phyloP scores from a whole-genome alignment of 2,329 filamentous ascomycete genomes.

The Penicillium thymicola region DNA sequence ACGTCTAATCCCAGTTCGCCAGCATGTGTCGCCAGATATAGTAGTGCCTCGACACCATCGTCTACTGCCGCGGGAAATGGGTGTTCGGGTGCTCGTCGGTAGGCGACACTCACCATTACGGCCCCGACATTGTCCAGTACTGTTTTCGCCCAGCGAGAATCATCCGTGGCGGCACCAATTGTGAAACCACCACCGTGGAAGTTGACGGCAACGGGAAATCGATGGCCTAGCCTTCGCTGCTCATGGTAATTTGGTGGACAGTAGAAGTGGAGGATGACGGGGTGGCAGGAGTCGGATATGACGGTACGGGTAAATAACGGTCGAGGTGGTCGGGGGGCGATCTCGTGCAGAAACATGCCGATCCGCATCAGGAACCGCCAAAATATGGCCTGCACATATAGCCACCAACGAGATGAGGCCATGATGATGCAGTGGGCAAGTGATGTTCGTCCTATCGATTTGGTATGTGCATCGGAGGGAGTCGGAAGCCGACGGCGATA shows the following conservation, averaged over 20 bases:
- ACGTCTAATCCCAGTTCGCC: conserved; percentile 56
- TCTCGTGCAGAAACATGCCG: conserved; percentile 65
- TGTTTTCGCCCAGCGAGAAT: conserved; percentile 57
- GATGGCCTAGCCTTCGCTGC: conserved; percentile 37
- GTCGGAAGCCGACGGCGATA: background rate
- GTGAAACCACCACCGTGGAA: conserved; percentile 65
- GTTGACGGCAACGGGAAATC: conserved; percentile 59
- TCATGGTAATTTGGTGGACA: conserved; percentile 47
- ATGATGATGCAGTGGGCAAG: conserved; percentile 19
- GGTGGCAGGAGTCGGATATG: conserved; percentile 48
- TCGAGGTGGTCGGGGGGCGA: conserved; percentile 58
- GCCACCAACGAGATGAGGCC: conserved; percentile 53
- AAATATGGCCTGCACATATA: conserved; percentile 61
- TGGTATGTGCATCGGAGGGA: background rate
- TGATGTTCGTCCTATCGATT: background rate
- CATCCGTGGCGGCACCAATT: conserved; percentile 58
- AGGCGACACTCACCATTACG: conserved; percentile 60
- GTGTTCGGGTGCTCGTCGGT: conserved; percentile 59
- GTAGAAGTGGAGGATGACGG: conserved; percentile 60
- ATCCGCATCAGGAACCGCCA: conserved; percentile 67
- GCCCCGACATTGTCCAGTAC: conserved; percentile 56
- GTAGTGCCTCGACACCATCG: conserved; percentile 60
- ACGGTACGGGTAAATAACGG: conserved; percentile 60
- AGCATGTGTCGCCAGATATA: conserved; percentile 57
- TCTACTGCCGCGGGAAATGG: conserved; percentile 63